Base-by-base conservation (phyloP, 225 moss, liverwort and hornwort species). In the Physcomitrium patens region DNA sequence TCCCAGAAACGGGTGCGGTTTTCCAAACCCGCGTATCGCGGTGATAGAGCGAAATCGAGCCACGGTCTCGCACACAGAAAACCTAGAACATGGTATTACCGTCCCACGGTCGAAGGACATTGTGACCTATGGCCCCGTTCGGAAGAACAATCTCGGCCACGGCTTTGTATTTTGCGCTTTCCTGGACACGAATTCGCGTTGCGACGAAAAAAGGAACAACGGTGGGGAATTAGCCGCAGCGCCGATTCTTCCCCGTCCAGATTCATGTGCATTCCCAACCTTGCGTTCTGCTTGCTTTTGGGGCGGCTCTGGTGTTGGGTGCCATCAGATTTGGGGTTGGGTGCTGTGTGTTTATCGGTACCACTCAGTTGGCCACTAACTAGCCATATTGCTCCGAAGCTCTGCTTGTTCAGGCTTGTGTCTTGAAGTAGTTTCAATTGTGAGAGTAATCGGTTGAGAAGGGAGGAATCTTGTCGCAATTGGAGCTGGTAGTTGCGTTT, bases 201-300 rank as follows among this genome's bases (percentile, higher is more conserved):
- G 22, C 53, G 7, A 46, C 46, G 14, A 12, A 10, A 49, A 45
- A 16, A 51, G 3, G 0, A 28, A 20, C n/a, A 9, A 43, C 43
- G 44, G n/a, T n/a, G 22, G n/a, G 23, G 57, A 44, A 19, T 23
- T 1, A 17, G 26, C 31, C 31, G 2, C 50, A 43, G 26, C 26
- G 3, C 7, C 56, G 12, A 27, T 46, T 13, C 12, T 12, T 3
- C 47, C 48, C n/a, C 67, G 20, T 17, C 8, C 51, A 3, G 5
- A 10, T 5, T 48, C 12, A 12, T 2, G 65, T 13, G 78, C 65
- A 57, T 65, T 74, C 45, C 23, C 74, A 52, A 78, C 74, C 74
- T 70, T 54, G 68, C 69, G 67, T 69, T 73, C 11, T 17, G 65
- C 1, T 37, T 2, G 26, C 49, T 12, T 15, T 5, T 3, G 15